Evolutionary conservation across 306 rosid genomes (phyloP).

Genomic region (Ochetophila trinervis): DNA sequence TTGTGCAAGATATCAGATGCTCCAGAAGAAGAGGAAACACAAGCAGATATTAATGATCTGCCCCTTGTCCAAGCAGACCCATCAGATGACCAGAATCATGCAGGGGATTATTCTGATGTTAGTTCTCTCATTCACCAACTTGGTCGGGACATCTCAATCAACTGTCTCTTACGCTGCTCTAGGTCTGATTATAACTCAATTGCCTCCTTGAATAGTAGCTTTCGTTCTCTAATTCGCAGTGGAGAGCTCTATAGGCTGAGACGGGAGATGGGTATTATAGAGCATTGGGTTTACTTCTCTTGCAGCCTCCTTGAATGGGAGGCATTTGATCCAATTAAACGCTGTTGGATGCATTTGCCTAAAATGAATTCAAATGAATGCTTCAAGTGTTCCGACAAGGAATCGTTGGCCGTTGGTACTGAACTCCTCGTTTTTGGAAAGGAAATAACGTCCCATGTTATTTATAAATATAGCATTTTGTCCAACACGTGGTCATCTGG

Average conservation of each 20-base stretch:
- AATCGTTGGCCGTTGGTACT: constrained; percentile 78
- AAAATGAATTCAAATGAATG: constrained; percentile 47
- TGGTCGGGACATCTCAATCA: constrained; percentile 54
- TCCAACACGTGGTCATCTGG: constrained; percentile 62
- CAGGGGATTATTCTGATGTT: constrained; percentile 29
- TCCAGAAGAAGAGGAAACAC: constrained; percentile 17
- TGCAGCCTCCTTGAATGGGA: constrained; percentile 61
- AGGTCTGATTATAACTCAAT: constrained; percentile 68
- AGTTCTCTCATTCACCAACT: constrained; percentile 44
- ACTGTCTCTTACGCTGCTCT: constrained; percentile 49
- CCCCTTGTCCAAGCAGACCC: constrained; percentile 23
- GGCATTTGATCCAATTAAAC: constrained; percentile 57
- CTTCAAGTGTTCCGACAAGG: constrained; percentile 66
- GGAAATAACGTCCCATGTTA: constrained; percentile 40
- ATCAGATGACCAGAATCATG: constrained; percentile 25
- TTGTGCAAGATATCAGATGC: constrained; percentile 34
- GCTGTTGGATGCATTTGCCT: constrained; percentile 62
- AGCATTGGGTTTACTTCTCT: constrained; percentile 83
- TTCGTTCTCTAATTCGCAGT: constrained; percentile 44
- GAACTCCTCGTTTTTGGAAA: constrained; percentile 81
- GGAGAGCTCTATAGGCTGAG: constrained; percentile 64
- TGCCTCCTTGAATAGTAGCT: constrained; percentile 47
- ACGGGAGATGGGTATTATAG: constrained; percentile 47
- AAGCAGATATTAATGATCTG: constrained; percentile 4
- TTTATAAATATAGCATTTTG: constrained; percentile 60